Conservation (phyloP, 1,284 basidiomycete species). For the Phylloporus sp. region DNA sequence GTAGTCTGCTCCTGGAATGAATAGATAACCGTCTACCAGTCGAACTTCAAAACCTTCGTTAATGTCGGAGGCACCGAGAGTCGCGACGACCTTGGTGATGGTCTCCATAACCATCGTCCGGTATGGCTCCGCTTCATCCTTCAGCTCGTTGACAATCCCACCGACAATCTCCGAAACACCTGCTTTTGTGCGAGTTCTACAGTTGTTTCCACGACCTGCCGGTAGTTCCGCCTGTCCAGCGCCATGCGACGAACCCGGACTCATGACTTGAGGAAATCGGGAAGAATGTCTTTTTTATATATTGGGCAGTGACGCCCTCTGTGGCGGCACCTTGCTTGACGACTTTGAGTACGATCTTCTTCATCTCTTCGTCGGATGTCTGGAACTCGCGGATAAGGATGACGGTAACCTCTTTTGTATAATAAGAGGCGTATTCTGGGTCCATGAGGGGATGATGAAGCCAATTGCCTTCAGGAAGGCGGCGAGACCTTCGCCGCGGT, state of each 20-base stretch:
- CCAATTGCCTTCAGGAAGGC: constrained; percentile 79
- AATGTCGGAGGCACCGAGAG: constrained; percentile 94
- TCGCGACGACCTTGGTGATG: constrained; percentile 94
- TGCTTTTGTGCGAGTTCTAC: constrained; percentile 95
- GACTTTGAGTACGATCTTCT: constrained; percentile 99
- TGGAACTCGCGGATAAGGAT: constrained; percentile 99
- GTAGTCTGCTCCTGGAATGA: constrained; percentile 99
- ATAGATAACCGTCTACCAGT: constrained; percentile 79
- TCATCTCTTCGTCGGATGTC: constrained; percentile 99
- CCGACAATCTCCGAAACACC: constrained; percentile 97
- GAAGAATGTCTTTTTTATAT: constrained; percentile 98
- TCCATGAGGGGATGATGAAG: too few species aligned
- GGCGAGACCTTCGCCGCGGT: constrained; percentile 97
- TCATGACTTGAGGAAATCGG: constrained; percentile 99
- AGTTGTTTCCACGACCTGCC: constrained; percentile 98
- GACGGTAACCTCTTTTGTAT: constrained; percentile 76
- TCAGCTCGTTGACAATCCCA: constrained; percentile 94
- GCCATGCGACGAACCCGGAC: constrained; percentile 99
- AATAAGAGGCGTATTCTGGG: too few species aligned
- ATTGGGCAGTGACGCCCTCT: constrained; percentile 92
- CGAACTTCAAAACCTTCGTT: too few species aligned
- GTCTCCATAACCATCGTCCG: constrained; percentile 99
- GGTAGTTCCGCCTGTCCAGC: constrained; percentile 94
- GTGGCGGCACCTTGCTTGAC: constrained; percentile 99
- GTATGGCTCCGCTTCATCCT: constrained; percentile 96